Evolutionary conservation across 192 early-diverging fungal genomes (phyloP).

Genomic region (Cetraspora pellucida): DNA sequence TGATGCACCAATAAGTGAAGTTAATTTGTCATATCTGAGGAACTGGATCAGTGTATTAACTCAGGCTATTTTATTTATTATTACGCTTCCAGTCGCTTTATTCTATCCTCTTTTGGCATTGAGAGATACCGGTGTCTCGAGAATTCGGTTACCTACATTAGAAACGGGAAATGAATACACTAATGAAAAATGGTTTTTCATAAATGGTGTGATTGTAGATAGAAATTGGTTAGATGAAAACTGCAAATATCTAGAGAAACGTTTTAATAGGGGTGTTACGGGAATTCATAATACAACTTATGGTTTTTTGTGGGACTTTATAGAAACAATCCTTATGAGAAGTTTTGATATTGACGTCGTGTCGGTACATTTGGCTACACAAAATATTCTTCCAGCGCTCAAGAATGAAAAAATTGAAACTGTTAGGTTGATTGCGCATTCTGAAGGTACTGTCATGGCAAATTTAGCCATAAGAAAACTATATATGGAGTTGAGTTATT

Average conservation of each 20-base stretch:
- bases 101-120: background rate
- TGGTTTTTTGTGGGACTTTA: background rate
- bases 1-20: background rate
- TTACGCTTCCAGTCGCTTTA: background rate
- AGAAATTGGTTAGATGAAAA: background rate
- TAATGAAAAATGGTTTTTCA: constrained; percentile 16
- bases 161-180: background rate
- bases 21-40: background rate
- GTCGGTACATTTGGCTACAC: background rate
- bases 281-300: constrained; percentile 9
- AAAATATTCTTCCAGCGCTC: background rate
- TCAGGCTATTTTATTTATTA: background rate
- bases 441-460: constrained; percentile 13
- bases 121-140: background rate
- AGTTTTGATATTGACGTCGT: constrained; percentile 1
- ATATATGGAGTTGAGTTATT: constrained; percentile 2
- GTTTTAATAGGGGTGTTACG: background rate
- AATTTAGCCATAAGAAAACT: background rate
- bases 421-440: constrained; percentile 7
- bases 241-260: constrained; percentile 13
- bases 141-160: background rate
- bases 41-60: constrained; percentile 1
- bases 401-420: background rate
- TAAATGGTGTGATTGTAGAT: background rate
- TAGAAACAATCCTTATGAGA: background rate